These are phyloP conservation scores for Arthrobotrys iridis DNA, from an alignment of 2,329 filamentous ascomycete genomes.

Conservation along the genomic window DNA sequence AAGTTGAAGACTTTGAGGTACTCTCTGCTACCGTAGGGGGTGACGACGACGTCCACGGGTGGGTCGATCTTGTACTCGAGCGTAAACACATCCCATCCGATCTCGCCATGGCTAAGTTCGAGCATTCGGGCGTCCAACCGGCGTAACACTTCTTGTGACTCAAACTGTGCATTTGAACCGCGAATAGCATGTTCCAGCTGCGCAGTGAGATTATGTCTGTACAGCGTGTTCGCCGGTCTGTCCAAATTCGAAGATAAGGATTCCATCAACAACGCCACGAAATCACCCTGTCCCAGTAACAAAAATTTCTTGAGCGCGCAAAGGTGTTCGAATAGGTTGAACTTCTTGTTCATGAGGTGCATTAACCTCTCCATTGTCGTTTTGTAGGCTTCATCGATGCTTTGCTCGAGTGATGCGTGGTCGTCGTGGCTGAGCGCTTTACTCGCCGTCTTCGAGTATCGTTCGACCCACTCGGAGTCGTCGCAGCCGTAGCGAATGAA, in stretches of 20 bases:
- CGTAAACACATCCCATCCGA: slow-evolving; percentile 99
- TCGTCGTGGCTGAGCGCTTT: slow-evolving; percentile 93
- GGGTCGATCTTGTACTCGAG: slow-evolving; percentile 98
- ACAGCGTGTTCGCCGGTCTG: slow-evolving; percentile 93
- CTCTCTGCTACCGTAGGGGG: slow-evolving; percentile 91
- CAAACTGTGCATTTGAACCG: slow-evolving; percentile 95
- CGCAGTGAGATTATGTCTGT: slow-evolving; percentile 95
- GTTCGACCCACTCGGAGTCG: slow-evolving; percentile 93
- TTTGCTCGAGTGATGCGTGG: slow-evolving; percentile 87
- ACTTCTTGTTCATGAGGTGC: slow-evolving; percentile 92
- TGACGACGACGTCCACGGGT: slow-evolving; percentile 95
- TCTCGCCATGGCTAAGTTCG: slow-evolving; percentile 93
- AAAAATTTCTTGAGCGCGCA: slow-evolving; percentile 94
- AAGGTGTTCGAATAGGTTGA: slow-evolving; percentile 91
- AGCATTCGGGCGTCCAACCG: slow-evolving; percentile 97
- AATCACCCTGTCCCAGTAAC: slow-evolving; percentile 92
- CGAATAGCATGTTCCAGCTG: slow-evolving; percentile 97
- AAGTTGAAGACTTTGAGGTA: slow-evolving; percentile 99
- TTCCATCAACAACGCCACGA: slow-evolving; percentile 96
- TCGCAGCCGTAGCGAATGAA: slow-evolving; percentile 96
- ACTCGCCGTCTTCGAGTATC: slow-evolving; percentile 90
- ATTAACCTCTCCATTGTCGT: slow-evolving; percentile 96
- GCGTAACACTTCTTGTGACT: slow-evolving; percentile 88
- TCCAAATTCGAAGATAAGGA: slow-evolving; percentile 92
- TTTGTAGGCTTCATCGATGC: slow-evolving; percentile 97